Base-by-base conservation (phyloP, 129 eudicot genomes). In the Pittosporum tobira region DNA sequence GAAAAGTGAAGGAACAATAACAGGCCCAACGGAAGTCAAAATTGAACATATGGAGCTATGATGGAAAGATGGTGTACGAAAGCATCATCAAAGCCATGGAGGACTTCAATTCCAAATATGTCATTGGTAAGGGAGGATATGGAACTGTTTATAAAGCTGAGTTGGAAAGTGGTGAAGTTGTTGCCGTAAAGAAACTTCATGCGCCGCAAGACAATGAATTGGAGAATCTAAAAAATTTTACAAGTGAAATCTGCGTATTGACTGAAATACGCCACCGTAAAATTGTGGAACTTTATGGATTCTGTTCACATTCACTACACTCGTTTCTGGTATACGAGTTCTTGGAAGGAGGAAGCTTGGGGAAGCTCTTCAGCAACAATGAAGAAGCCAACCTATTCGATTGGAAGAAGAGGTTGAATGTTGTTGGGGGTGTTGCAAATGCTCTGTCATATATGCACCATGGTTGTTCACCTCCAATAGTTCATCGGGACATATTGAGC, bases 171-270 rank as follows among this genome's bases (percentile, higher is more conserved):
- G 72, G 64, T 24, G 55, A 36, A 20, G n/a, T 72, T 26, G 44
- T 77, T 20, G 78, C 71, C 3, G 67, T 77, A n/a, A 71, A 72
- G 28, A 67, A 68, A 43, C 70, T 77, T n/a, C 70, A 52, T 7
- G 40, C 11, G 3, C 13, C 31, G 6, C 57, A 56, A 4, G 47
- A 26, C 20, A 25, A 22, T 16, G 36, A 48, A 12, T 54, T 36
- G 31, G 6, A 0, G 23, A 8, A 51, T 51, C 64, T 5, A 4
- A 62, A 62, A 12, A 34, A 62, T 28, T 75, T 63, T 29, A 7
- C 26, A 2, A 63, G 30, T 51, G 80, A 68, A 58, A 49, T 75
- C 45, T 15, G 30, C 0, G 68, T 37, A 7, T 58, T 69, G 49
- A 68, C 75, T 16, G 45, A 48, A 51, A 63, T 75, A 50, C 54